Percentiles rank a stretch among this genome's conserved stretches.
phyloP scores from a whole-genome alignment of 805 yeast species.

The Suhomyces tanzawaensis region DNA sequence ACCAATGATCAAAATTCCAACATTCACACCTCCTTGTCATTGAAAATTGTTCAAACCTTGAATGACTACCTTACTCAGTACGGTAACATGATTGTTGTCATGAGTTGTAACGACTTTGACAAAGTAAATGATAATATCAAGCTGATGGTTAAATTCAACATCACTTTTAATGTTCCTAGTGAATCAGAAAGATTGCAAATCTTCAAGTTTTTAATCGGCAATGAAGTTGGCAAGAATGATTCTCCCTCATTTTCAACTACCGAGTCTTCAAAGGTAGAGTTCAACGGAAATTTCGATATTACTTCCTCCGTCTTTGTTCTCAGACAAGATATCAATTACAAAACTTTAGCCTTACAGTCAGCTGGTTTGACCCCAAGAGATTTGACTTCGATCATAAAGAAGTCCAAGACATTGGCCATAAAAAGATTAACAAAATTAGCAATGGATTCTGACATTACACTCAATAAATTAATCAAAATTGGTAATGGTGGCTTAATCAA shows the following conservation, averaged over 20 bases:
- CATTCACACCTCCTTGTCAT: slow-evolving; percentile 41
- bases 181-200: slow-evolving; percentile 71
- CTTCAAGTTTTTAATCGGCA: slow-evolving; percentile 47
- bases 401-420: slow-evolving; percentile 58
- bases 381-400: slow-evolving; percentile 63
- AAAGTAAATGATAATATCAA: slow-evolving; percentile 63
- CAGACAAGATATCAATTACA: slow-evolving; percentile 43
- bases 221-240: slow-evolving; percentile 14
- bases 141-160: slow-evolving; percentile 70
- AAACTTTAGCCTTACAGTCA: slow-evolving; percentile 71
- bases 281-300: slow-evolving; percentile 15
- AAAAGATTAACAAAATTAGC: slow-evolving; percentile 44
- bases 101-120: slow-evolving; percentile 74
- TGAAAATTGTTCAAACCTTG: slow-evolving; percentile 57
- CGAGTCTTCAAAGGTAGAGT: slow-evolving; percentile 20
- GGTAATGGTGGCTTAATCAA: slow-evolving; percentile 56
- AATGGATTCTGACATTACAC: slow-evolving; percentile 14
- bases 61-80: slow-evolving; percentile 49
- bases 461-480: slow-evolving; percentile 34
- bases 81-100: slow-evolving; percentile 46
- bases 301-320: slow-evolving; percentile 19
- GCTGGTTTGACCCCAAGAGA: slow-evolving; percentile 93
- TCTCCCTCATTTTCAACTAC: slow-evolving; percentile 23
- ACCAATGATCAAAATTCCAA: slow-evolving; percentile 49
- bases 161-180: slow-evolving; percentile 71